Evolutionary conservation across 306 rosid genomes (phyloP), one percentile per base, ranked within the genome.

Genomic region (Cicer arietinum): DNA sequence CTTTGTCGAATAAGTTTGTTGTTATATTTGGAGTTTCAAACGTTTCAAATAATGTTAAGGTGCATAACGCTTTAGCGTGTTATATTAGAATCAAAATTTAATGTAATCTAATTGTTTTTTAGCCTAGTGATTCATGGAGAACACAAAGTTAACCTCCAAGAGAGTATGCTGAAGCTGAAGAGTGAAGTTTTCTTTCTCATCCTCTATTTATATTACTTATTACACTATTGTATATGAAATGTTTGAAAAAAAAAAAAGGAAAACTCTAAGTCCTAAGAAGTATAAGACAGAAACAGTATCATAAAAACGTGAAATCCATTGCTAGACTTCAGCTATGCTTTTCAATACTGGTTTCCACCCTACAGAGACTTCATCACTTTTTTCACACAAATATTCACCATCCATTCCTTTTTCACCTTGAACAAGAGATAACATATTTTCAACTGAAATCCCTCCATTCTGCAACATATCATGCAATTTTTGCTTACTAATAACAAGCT

Each of bases 261-360:
- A 75, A 47, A 76, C 8, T 52, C 50, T 7, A 43, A 43, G 51
- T 9, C 40, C 53, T 43, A 67, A 75, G 62, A 10, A 46, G 35
- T 25, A 20, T 54, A 39, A 69, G 20, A 65, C 73, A 76, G 52
- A 65, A 44, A 67, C 18, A 37, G 39, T 16, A 71, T 40, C 41
- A 44, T 14, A 6, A n/a, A 3, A 53, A 73, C 35, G 25, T 72
- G 3, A 10, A 71, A 61, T 10, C 18, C 35, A 63, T 48, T 83
- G 74, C 87, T 88, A 89, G 82, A 83, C 67, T 94, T 94, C 98
- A 7, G 97, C 83, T 87, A 94, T 91, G 81, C 88, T 91, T 77
- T 91, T 84, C 20, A 94, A 85, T 10, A 9, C 87, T 45, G 98
- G 97, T 76, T 85, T 91, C 97, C 97, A 90, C 50, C 64, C 87